These are phyloP conservation scores for Fusarium lateritium DNA, from an alignment of 2,329 filamentous ascomycete species.

Conservation along the genomic window DNA sequence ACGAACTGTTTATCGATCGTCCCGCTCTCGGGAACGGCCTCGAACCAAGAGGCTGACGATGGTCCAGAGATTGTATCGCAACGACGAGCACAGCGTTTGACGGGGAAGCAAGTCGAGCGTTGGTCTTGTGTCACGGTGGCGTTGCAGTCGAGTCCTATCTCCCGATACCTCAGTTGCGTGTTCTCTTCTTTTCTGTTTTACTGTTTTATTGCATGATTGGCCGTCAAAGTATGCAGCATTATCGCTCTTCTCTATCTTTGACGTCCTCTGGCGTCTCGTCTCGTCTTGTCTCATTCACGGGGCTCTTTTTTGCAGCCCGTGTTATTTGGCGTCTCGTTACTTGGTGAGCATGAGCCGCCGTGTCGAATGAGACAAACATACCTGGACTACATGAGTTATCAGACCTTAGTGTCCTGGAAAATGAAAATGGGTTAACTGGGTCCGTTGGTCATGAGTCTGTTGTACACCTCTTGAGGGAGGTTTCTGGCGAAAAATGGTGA, in stretches of 20 bases:
- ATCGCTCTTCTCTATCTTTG: constrained; percentile 15
- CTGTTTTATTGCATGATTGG: constrained; percentile 23
- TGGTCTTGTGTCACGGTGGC: constrained; percentile 37
- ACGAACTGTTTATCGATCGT: constrained; percentile 29
- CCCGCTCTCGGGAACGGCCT: constrained; percentile 21
- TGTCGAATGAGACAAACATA: background rate
- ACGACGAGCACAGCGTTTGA: constrained; percentile 34
- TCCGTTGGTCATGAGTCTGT: constrained; percentile 23
- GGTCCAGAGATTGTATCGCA: constrained; percentile 8
- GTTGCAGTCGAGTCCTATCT: constrained; percentile 21
- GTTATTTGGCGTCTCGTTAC: constrained; percentile 24
- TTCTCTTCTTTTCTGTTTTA: constrained; percentile 1
- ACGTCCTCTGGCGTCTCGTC: constrained; percentile 31
- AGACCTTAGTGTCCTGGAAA: constrained; percentile 28
- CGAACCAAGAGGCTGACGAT: constrained; percentile 6
- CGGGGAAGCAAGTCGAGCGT: constrained; percentile 41
- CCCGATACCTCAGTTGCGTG: constrained; percentile 9
- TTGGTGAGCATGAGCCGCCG: background rate
- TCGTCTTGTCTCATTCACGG: background rate
- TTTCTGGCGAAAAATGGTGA: constrained; percentile 27
- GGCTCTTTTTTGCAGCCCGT: constrained; percentile 2
- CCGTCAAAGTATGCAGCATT: constrained; percentile 21
- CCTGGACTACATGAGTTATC: constrained; percentile 23
- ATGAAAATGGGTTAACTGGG: constrained; percentile 3
- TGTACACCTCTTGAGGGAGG: constrained; percentile 25